Evolutionary conservation across 768 basidiomycete species (phyloP).

Genomic region (Sarcodon sp.): DNA sequence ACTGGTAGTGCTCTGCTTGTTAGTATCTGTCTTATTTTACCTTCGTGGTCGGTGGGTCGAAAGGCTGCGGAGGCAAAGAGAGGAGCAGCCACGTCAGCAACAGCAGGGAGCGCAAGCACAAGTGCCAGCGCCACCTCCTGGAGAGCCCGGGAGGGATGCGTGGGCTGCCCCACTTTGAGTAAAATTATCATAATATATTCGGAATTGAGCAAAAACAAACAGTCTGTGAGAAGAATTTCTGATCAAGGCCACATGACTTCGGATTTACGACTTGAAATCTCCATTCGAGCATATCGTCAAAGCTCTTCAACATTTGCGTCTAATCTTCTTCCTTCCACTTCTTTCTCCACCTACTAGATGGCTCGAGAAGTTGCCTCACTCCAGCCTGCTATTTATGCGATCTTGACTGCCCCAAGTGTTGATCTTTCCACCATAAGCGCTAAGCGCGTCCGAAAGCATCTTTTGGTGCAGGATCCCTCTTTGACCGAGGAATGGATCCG

Average conservation of each 20-base stretch:
- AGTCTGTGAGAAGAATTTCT: no score
- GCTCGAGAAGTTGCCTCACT: no score
- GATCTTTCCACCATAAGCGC: slow-evolving; percentile 77
- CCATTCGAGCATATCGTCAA: no score
- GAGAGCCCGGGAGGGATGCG: slow-evolving; percentile 6
- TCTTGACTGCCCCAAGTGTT: slow-evolving; percentile 64
- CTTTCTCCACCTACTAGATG: no score
- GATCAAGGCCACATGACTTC: no score
- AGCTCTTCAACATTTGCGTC: no score
- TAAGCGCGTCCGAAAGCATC: slow-evolving; percentile 74
- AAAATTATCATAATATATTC: no score
- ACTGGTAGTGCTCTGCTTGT: slow-evolving; percentile 57
- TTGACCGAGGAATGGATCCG: slow-evolving; percentile 51
- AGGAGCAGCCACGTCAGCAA: slow-evolving; percentile 25
- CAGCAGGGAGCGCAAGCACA: slow-evolving; percentile 19
- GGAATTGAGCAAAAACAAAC: no score
- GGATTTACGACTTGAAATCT: no score
- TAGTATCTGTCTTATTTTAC: slow-evolving; percentile 66
- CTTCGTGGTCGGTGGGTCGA: slow-evolving; percentile 70
- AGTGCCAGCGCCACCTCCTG: slow-evolving; percentile 6
- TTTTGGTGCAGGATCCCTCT: slow-evolving; percentile 39
- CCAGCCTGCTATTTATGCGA: slow-evolving; percentile 48
- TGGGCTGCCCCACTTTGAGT: not conserved
- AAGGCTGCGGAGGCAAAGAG: slow-evolving; percentile 52
- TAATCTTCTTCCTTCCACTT: no score